Percentiles rank a stretch among this genome's conserved stretches.
Evolutionary conservation across 352 stramenopile species (phyloP).

Genomic region (Pythium folliculosum): DNA sequence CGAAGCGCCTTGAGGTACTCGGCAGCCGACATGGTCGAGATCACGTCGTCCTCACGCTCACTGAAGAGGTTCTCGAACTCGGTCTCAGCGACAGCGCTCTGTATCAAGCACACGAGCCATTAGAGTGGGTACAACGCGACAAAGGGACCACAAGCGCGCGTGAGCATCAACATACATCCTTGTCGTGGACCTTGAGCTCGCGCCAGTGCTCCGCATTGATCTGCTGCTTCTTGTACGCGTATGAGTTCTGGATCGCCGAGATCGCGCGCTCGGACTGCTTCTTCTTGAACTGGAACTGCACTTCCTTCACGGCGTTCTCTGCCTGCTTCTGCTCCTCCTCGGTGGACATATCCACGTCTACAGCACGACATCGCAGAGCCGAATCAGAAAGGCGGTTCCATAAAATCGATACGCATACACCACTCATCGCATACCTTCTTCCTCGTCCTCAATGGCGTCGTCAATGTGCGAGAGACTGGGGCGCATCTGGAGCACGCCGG

Average conservation of each 20-base stretch:
- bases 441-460: constrained; percentile 67
- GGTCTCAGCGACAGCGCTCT: constrained; percentile 43
- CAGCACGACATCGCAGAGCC: background rate
- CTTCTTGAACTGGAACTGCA: constrained; percentile 90
- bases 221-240: constrained; percentile 81
- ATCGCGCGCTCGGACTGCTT: constrained; percentile 81
- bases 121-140: no score
- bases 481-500: constrained; percentile 77
- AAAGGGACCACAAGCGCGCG: no score
- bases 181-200: constrained; percentile 70
- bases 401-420: no score
- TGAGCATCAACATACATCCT: constrained; percentile 50
- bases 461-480: constrained; percentile 80
- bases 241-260: constrained; percentile 81
- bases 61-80: constrained; percentile 87
- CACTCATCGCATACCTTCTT: constrained; percentile 39
- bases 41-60: constrained; percentile 75
- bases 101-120: background rate
- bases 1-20: constrained; percentile 79
- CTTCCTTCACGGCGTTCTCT: constrained; percentile 65
- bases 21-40: constrained; percentile 61
- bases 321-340: constrained; percentile 55
- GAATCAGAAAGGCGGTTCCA: background rate
- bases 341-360: constrained; percentile 52
- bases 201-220: constrained; percentile 81